Base-by-base conservation (phyloP, 306 rosid species). In the Fragaria iinumae region DNA sequence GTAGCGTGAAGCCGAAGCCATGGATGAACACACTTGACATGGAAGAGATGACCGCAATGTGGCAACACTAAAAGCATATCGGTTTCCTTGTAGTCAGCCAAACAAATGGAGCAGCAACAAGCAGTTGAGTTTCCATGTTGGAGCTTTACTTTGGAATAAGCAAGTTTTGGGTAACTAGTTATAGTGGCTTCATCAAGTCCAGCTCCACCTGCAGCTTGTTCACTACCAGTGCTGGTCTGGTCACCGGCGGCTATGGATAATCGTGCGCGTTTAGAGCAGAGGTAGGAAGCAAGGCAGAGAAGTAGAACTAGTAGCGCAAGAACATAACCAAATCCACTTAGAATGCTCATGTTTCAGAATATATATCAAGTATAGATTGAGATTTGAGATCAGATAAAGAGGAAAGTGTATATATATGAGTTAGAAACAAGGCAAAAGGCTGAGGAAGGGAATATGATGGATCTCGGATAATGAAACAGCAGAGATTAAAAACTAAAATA, bases 31-130 rank as follows among this genome's bases (percentile, higher is more conserved):
- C 93, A 91, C 39, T 48, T 77, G 39, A 55, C 77, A 77, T 91
- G 97, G 64, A 87, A 89, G 76, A 83, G 77, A 76, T 89, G 93
- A 10, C 81, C 85, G 71, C 97, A 91, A 1, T 84, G 70, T 8
- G 91, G 92, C 6, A 89, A 21, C 80, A 88, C 56, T 56, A 86
- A 59, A 8, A 89, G 38, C 50, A 73, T 65, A 62, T 88, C 93
- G 27, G 80, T 55, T 2, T 91, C 91, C 53, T 65, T 80, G 66
- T 91, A 87, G 70, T 90, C 91, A 36, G 60, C 79, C 78, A 90
- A 86, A 52, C 91, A 90, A 41, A 90, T 83, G 4, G 89, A 81
- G 78, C 94, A 90, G 56, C 53, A 41, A 0, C 81, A 14, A 39
- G 81, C 18, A n/a, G 69, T 66, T 25, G 82, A 66, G 39, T 49